These are phyloP conservation scores for Aphanomyces euteiches DNA, from an alignment of 352 stramenopile genomes.

Conservation along the genomic window DNA sequence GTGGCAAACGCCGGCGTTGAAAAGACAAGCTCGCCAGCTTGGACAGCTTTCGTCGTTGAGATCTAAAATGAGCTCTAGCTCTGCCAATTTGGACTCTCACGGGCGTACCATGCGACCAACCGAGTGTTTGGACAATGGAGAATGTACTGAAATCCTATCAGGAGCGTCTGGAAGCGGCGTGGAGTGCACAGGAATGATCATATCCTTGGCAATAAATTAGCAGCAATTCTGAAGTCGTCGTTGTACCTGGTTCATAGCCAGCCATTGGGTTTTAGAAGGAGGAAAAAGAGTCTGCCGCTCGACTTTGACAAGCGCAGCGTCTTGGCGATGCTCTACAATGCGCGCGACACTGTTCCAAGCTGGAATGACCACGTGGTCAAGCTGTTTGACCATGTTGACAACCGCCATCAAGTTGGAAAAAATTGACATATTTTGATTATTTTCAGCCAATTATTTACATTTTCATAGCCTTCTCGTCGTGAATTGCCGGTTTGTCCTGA, in stretches of 20 bases:
- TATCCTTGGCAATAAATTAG: not conserved
- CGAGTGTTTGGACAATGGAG: not conserved
- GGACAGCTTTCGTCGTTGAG: not conserved
- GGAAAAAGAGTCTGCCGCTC: not conserved
- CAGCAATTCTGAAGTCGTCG: not conserved
- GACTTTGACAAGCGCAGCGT: not conserved
- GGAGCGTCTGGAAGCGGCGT: not conserved
- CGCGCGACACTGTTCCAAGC: not conserved
- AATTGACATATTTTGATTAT: too few relatives aligned
- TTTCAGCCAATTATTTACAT: too few relatives aligned
- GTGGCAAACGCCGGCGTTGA: constrained; percentile 4
- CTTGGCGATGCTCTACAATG: not conserved
- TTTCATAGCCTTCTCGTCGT: too few relatives aligned
- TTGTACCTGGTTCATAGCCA: not conserved
- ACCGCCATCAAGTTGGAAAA: too few relatives aligned
- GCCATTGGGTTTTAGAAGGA: not conserved
- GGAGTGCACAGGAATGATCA: not conserved
- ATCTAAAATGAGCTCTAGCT: not conserved
- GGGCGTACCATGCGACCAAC: constrained; percentile 4
- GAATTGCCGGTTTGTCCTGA: too few relatives aligned
- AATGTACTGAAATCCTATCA: not conserved
- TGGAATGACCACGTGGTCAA: not conserved
- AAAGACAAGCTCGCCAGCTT: constrained; percentile 10
- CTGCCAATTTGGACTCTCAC: not conserved
- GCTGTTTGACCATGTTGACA: too few relatives aligned